Percentiles rank a stretch among this genome's conserved stretches.
These are phyloP conservation scores for Berkeleyomyces rouxiae DNA, from an alignment of 2,329 filamentous ascomycete genomes.

Conservation along the genomic window DNA sequence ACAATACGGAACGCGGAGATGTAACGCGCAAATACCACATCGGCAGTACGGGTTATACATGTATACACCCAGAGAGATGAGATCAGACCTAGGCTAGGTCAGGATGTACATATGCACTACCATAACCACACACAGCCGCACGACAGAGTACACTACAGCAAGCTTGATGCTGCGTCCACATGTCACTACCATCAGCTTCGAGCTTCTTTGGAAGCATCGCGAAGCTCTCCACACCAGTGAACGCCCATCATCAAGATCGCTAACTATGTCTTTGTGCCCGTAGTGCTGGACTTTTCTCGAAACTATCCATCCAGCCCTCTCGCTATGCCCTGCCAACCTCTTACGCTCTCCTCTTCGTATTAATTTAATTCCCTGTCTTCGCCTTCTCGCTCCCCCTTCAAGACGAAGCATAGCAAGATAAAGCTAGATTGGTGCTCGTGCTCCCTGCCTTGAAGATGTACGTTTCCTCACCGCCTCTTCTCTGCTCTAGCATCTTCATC, in stretches of 20 bases:
- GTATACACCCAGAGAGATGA: neutral
- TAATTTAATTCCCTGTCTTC: neutral
- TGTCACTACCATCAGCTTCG: no score
- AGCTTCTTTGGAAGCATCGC: no score
- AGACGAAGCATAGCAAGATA: neutral
- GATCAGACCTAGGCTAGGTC: neutral
- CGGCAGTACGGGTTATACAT: neutral
- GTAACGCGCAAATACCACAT: neutral
- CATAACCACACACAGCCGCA: neutral
- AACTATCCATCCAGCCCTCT: neutral
- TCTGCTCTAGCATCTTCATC: neutral
- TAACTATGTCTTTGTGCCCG: no score
- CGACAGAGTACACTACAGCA: no score
- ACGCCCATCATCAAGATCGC: no score
- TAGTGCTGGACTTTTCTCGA: neutral
- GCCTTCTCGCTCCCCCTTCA: neutral
- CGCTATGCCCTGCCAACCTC: neutral
- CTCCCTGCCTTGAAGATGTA: neutral
- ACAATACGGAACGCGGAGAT: neutral
- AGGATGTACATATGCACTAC: neutral
- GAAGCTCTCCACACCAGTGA: no score
- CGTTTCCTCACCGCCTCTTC: constrained; percentile 2
- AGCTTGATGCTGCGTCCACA: no score
- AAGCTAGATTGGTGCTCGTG: neutral
- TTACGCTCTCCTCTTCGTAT: neutral